Conservation (phyloP, 306 rosid species). For the barrel medic (Medicago truncatula) region MtrunA17r5.0-ANR NC_053046.1:42820501-42821000, state of each 20-base stretch:
- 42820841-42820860: too few relatives aligned
- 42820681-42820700: background rate
- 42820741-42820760: slow-evolving; percentile 49
- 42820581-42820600: too few relatives aligned
- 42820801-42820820: too few relatives aligned
- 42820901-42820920: slow-evolving; percentile 35
- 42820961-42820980: background rate
- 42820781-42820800: too few relatives aligned
- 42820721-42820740: slow-evolving; percentile 47
- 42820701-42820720: slow-evolving; percentile 24
- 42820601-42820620: too few relatives aligned
- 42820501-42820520: slow-evolving; percentile 40
- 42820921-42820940: background rate
- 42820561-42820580: too few relatives aligned
- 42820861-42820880: slow-evolving; percentile 41
- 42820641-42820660: too few relatives aligned
- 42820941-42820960: too few relatives aligned
- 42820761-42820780: slow-evolving; percentile 54
- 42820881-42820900: slow-evolving; percentile 33
- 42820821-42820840: too few relatives aligned
- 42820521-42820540: slow-evolving; percentile 58
- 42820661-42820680: slow-evolving; percentile 56
- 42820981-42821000: background rate
- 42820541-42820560: background rate
- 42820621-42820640: too few relatives aligned